phyloP scores from a whole-genome alignment of 2,329 filamentous ascomycete species.

The Phyllosticta citrichinensis region DNA sequence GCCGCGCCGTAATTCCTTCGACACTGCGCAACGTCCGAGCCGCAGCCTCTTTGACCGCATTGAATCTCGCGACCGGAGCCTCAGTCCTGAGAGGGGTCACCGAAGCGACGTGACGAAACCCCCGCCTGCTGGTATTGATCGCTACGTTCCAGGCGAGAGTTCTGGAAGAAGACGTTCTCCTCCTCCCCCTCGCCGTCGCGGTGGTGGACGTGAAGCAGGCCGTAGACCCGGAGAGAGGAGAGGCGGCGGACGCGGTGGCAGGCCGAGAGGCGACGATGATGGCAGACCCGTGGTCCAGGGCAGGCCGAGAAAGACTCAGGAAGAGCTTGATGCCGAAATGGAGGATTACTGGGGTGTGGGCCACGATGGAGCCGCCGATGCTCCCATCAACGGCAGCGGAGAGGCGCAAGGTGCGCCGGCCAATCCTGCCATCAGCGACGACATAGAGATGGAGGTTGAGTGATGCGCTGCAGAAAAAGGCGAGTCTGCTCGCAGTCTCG shows the following conservation, averaged over 20 bases:
- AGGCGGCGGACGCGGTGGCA: conserved; percentile 31
- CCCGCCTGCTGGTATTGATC: conserved; percentile 60
- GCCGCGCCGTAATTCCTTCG: conserved; percentile 34
- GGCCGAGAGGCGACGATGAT: conserved; percentile 37
- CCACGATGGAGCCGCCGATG: background rate
- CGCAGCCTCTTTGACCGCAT: conserved; percentile 59
- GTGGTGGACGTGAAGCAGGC: conserved; percentile 35
- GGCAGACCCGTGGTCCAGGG: conserved; percentile 29
- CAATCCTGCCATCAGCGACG: background rate
- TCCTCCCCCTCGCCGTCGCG: conserved; percentile 36
- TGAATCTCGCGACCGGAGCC: conserved; percentile 35
- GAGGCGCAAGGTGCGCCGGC: background rate
- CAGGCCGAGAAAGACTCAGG: conserved; percentile 73
- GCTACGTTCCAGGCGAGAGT: conserved; percentile 59
- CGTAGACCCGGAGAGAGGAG: conserved; percentile 37
- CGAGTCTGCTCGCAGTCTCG: background rate
- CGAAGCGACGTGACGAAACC: conserved; percentile 46
- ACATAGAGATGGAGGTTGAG: conserved; percentile 11
- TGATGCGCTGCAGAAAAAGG: background rate
- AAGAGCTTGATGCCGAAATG: conserved; percentile 95
- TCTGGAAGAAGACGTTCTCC: conserved; percentile 45
- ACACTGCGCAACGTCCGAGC: conserved; percentile 38
- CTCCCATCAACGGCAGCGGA: background rate
- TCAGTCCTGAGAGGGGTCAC: conserved; percentile 30
- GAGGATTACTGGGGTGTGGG: conserved; percentile 60